Base-by-base conservation (phyloP, 257 asterid species). In the Solanum dulcamara region DNA sequence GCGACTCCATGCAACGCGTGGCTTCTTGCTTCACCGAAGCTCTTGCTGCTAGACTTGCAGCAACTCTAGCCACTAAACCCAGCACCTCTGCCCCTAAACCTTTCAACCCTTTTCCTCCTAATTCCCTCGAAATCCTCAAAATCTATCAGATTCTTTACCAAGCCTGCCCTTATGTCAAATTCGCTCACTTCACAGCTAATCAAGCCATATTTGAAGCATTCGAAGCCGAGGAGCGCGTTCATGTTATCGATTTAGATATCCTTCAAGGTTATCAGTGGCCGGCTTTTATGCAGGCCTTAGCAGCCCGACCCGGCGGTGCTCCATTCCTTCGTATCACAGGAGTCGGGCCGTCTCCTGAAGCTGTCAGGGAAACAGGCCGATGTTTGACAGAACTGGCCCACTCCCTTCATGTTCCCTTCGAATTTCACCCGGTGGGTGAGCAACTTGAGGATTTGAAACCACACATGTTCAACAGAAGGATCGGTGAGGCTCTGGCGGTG, bases 231-330 rank as follows among this genome's bases (percentile, higher is more conserved):
- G 93, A 87, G 84, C 91, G 94, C 4, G 98, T 95, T 7, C 98
- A 95, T 28, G 94, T 95, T 12, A 93, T 93, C 20, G 98, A 95
- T 85, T 96, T 95, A 10, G 98, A 93, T 81, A 93, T 95, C 86
- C 94, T 93, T 84, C 98, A 95, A 38, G 98, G 98, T 33, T 93
- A 93, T 84, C 98, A 95, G 79, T 95, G 98, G 98, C 98, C 98
- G 24, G 97, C 97, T 68, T 95, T 95, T 90, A 92, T 95, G 94
- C 98, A 95, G 85, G 98, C 98, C 42, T 88, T 95, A 3, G 98
- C 97, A 0, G 95, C 97, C 68, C 88, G 98, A 68, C 98, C 96
- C 0, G 97, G 96, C 0, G 97, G 98, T 2, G 94, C 98, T 10
- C 98, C 98, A 0, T 93, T 92, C 81, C 92, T 95, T 22, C 86